Conservation (phyloP, 2,329 filamentous ascomycete genomes). For the Aphanocladium album region DNA sequence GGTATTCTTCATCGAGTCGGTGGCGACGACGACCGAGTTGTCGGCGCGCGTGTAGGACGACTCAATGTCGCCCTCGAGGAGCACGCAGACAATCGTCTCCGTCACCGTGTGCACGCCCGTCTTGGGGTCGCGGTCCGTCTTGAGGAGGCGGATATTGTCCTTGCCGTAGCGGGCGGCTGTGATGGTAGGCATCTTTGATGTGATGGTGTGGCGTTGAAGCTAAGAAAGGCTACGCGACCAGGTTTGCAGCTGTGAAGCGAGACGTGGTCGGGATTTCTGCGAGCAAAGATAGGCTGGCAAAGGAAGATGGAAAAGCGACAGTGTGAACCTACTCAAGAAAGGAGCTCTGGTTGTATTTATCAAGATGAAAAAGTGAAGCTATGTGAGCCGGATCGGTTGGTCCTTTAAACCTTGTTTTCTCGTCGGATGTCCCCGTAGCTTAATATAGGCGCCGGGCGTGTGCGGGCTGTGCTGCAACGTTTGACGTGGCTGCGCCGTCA, state of each 20-base stretch:
- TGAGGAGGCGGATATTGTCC: conserved; percentile 98
- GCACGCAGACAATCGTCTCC: conserved; percentile 90
- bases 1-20: conserved; percentile 97
- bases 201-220: not conserved
- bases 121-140: conserved; percentile 75
- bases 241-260: too few species aligned
- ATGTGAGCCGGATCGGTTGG: conserved; percentile 1
- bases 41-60: conserved; percentile 86
- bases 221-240: not conserved
- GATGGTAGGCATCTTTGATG: conserved; percentile 49
- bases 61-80: conserved; percentile 90
- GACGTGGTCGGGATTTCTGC: not conserved
- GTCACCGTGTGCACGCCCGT: conserved; percentile 78
- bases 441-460: not conserved
- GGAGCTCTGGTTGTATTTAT: not conserved
- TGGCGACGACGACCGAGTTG: conserved; percentile 92
- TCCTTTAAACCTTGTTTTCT: not conserved
- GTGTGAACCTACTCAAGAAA: not conserved
- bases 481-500: not conserved
- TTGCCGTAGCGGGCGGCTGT: conserved; percentile 75
- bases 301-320: not conserved
- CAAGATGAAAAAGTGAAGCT: not conserved
- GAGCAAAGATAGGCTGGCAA: not conserved
- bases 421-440: conserved; percentile 9
- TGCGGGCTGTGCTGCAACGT: not conserved